These are phyloP conservation scores for Phytopythium montanum DNA, from an alignment of 352 stramenopile genomes.

Conservation along the genomic window DNA sequence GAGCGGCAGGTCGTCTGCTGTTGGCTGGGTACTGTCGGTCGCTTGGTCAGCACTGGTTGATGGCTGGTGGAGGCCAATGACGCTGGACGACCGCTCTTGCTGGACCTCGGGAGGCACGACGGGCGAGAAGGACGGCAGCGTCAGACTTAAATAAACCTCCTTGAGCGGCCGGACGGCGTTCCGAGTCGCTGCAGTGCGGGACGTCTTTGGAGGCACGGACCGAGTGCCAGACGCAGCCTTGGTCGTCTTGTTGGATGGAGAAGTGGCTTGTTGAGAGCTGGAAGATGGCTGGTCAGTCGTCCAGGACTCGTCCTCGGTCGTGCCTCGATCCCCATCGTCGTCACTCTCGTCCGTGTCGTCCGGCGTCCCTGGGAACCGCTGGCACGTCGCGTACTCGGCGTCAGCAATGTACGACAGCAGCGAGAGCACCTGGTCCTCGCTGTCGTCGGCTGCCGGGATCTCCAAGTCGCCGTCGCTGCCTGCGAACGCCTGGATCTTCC, in stretches of 20 bases:
- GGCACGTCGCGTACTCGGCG: constrained; percentile 73
- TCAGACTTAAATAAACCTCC: constrained; percentile 64
- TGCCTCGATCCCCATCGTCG: constrained; percentile 35
- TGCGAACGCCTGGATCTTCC: constrained; percentile 75
- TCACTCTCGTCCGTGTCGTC: constrained; percentile 45
- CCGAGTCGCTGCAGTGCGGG: constrained; percentile 47
- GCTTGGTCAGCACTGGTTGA: constrained; percentile 13
- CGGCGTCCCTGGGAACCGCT: constrained; percentile 39
- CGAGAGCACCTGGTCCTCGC: constrained; percentile 74
- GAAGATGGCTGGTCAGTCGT: background rate
- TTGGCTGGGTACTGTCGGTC: background rate
- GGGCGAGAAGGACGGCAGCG: constrained; percentile 64
- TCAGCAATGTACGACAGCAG: constrained; percentile 84
- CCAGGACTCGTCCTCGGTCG: constrained; percentile 23
- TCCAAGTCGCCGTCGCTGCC: constrained; percentile 38
- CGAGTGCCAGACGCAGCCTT: background rate
- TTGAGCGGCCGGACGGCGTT: constrained; percentile 67
- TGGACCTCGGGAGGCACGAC: constrained; percentile 22
- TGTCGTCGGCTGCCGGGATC: constrained; percentile 56
- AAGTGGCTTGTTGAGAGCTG: background rate
- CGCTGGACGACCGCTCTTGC: constrained; percentile 3
- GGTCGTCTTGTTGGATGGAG: constrained; percentile 1
- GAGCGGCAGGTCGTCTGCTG: constrained; percentile 23
- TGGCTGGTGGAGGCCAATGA: background rate
- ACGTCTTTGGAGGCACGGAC: constrained; percentile 14